Evolutionary conservation across 768 basidiomycete genomes (phyloP), one percentile per base, ranked within the genome.

Genomic region (Russula griseocarnosa): DNA sequence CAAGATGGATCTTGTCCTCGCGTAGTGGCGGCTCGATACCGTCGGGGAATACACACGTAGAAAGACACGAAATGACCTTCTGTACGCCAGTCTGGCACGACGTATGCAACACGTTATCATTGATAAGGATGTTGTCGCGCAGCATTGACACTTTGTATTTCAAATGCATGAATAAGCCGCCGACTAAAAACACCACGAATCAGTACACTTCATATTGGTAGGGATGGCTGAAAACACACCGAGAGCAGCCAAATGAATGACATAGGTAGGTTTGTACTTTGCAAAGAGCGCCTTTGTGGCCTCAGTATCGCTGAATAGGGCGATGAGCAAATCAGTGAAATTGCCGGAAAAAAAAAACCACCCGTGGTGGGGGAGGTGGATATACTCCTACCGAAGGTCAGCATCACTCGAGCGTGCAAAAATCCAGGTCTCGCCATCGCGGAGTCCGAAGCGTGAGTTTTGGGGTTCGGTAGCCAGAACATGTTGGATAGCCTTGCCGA

Each of bases 1-100:
- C 52, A 3, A 34, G 52, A n/a, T 53, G 52, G 52, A 53, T 53
- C n/a, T 34, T 53, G 20, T 53, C 52, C 32, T 53, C 52, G 32
- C 32, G 32, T 11, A 53, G 52, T 11, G 52, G 52, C 20, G 52
- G 32, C n/a, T 20, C n/a, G 30, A 53, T 34, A 5, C n/a, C 52
- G 13, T 53, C 52, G 4, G 52, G 52, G n/a, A 53, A 53, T 11
- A 53, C 52, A n/a, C 52, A 53, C 11, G 52, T 53, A 1, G 52
- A 53, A n/a, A 53, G 52, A 13, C 32, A 53, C 32, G 52, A 53
- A 32, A 53, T 30, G 32, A 53, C 32, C 52, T 53, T 53, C 11
- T 53, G n/a, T n/a, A 53, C 52, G n/a, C 52, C 52, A 32, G 52
- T 53, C 5, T 20, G 6, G 52, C 22, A 53, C 11, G 52, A 53